Base-by-base conservation (phyloP, 495 filamentous ascomycete species). In the Echria macrotheca region DNA sequence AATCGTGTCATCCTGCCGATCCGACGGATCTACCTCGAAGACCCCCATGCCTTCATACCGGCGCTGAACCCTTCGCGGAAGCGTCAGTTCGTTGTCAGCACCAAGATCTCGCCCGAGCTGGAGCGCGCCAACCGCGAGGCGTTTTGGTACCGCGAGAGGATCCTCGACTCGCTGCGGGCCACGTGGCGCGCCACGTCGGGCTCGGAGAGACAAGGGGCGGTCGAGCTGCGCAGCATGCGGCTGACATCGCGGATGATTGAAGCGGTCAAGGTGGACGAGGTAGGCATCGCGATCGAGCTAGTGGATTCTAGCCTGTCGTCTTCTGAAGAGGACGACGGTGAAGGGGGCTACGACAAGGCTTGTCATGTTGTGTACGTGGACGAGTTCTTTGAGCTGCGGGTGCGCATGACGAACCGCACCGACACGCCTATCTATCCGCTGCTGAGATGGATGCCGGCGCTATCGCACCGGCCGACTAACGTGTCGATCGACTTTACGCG, bases 91-190 rank as follows among this genome's bases (percentile, higher is more conserved):
- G 87, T 96, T 17, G 87, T 95, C 40, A 90, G 83, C 59, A 82
- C 83, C 51, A 87, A 88, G 54, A 75, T 87, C 40, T 83, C 85
- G 0, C 85, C 87, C 1, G 87, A 93, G 49, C 79, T 76, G 19
- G 90, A 96, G 66, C 79, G 83, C 26, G 79, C 83, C 5, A 83
- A 75, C 33, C 77, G 91, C 31, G 89, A 95, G 69, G 82, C 84
- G 1, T 96, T 96, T 65, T 96, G 91, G 91, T 96, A 89, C 68
- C 79, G 91, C 5, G 86, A 94, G 59, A 85, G 83, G 59, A 74
- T 96, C 1, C 75, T 96, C 8, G 85, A 86, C 50, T 72, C 74
- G 17, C 63, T 95, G 2, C 69, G 68, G 4, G 91, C 82, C 2
- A 75, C 70, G 2, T 96, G 91, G 91, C 38, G 52, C 22, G 50